phyloP scores from a whole-genome alignment of 2,329 filamentous ascomycete species.

The Shiraia sp. region DNA sequence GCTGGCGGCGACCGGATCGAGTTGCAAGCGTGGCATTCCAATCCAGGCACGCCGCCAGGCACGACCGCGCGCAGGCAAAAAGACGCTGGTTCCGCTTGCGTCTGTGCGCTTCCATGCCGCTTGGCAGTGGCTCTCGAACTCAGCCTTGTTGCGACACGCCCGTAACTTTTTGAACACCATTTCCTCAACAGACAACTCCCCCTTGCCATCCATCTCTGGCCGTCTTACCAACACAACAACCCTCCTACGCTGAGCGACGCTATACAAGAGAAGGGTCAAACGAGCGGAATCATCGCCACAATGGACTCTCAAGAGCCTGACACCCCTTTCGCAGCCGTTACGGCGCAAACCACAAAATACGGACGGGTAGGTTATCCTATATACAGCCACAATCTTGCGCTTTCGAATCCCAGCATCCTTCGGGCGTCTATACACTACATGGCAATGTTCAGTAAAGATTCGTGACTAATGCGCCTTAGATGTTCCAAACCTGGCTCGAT shows the following conservation, averaged over 20 bases:
- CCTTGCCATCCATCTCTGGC: slow-evolving; percentile 7
- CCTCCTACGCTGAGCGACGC: neutral
- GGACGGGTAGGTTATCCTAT: slow-evolving; percentile 63
- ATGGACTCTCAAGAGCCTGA: slow-evolving; percentile 92
- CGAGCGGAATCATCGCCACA: slow-evolving; percentile 7
- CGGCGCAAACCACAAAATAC: slow-evolving; percentile 77
- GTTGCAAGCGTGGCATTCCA: too few species aligned
- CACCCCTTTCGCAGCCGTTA: slow-evolving; percentile 90
- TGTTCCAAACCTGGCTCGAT: slow-evolving; percentile 94
- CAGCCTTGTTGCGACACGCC: slow-evolving; percentile 31
- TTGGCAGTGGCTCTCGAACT: slow-evolving; percentile 9
- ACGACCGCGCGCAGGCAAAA: too few species aligned
- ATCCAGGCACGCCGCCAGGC: too few species aligned
- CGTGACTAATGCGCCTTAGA: slow-evolving; percentile 55
- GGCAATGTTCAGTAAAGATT: neutral
- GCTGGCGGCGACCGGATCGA: too few species aligned
- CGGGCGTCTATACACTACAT: neutral
- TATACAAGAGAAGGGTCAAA: slow-evolving; percentile 1
- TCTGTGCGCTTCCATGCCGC: slow-evolving; percentile 7
- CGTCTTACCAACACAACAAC: neutral
- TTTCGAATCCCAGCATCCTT: neutral
- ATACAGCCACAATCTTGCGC: slow-evolving; percentile 12
- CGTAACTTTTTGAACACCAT: slow-evolving; percentile 31
- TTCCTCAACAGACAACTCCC: slow-evolving; percentile 28
- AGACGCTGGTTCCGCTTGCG: slow-evolving; percentile 1